A percentile compares a stretch with the other conserved stretches of the same genome.
phyloP scores from a whole-genome alignment of 306 rosid species.

The Vigna radiata region DNA sequence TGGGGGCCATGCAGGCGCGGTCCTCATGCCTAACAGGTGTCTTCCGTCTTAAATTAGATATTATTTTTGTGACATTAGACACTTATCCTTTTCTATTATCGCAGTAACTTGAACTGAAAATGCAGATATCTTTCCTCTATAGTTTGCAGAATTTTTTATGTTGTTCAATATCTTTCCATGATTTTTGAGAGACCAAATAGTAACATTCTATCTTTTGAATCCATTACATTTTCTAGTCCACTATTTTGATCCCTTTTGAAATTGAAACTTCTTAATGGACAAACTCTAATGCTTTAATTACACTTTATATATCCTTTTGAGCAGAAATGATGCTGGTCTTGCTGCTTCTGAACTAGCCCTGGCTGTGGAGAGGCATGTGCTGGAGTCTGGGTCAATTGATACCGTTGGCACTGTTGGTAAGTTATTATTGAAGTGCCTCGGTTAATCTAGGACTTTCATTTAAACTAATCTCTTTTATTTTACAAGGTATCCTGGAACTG shows the following conservation, averaged over 20 bases:
- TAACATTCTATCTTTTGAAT: slow-evolving; percentile 31
- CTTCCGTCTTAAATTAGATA: slow-evolving; percentile 25
- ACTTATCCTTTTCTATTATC: slow-evolving; percentile 34
- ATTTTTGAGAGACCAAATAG: slow-evolving; percentile 21
- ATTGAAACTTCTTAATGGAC: slow-evolving; percentile 15
- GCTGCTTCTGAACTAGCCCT: slow-evolving; percentile 92
- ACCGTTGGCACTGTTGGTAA: slow-evolving; percentile 95
- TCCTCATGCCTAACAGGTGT: slow-evolving; percentile 93
- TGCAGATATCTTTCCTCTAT: slow-evolving; percentile 3
- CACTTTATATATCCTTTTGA: slow-evolving; percentile 44
- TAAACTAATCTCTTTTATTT: slow-evolving; percentile 37
- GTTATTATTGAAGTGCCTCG: slow-evolving; percentile 29
- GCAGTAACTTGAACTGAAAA: slow-evolving; percentile 18
- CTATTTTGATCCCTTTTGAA: slow-evolving; percentile 27
- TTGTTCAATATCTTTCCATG: slow-evolving; percentile 15
- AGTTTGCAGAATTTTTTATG: slow-evolving; percentile 19
- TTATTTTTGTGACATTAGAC: not conserved
- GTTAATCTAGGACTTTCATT: not conserved
- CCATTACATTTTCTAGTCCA: slow-evolving; percentile 11
- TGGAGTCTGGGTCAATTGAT: slow-evolving; percentile 90
- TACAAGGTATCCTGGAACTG: slow-evolving; percentile 81
- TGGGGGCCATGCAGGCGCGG: slow-evolving; percentile 97
- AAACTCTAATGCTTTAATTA: slow-evolving; percentile 26
- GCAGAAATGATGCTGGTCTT: slow-evolving; percentile 96
- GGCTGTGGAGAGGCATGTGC: slow-evolving; percentile 88